Conservation (phyloP, 2,329 filamentous ascomycete genomes). For the Arthrobotrys musiformis region DNA sequence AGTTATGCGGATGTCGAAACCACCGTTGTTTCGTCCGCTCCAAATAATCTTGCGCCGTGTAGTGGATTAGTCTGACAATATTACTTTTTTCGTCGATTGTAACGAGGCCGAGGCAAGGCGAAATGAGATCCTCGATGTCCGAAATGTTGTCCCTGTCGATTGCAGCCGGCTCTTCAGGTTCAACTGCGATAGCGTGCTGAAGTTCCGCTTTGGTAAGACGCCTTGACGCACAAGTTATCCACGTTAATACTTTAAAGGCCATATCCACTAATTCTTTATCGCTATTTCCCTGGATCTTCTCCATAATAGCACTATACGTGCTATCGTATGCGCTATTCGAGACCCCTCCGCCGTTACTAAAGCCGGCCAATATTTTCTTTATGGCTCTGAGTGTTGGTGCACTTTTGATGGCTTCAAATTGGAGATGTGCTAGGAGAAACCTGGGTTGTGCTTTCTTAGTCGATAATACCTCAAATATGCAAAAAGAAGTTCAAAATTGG, state of each 20-base stretch:
- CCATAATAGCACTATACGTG: slow-evolving; percentile 8
- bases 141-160: slow-evolving; percentile 13
- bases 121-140: slow-evolving; percentile 6
- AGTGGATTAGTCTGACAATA: slow-evolving; percentile 46
- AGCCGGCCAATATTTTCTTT: slow-evolving; percentile 59
- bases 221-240: slow-evolving; percentile 20
- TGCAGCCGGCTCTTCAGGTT: not conserved
- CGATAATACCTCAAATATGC: not conserved
- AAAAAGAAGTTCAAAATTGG: not conserved
- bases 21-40: not conserved
- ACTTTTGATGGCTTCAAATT: slow-evolving; percentile 61
- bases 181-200: slow-evolving; percentile 10
- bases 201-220: slow-evolving; percentile 10
- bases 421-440: slow-evolving; percentile 64
- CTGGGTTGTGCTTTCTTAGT: slow-evolving; percentile 55
- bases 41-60: not conserved
- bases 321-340: slow-evolving; percentile 2
- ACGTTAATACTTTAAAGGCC: slow-evolving; percentile 12
- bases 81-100: slow-evolving; percentile 59
- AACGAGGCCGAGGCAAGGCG: slow-evolving; percentile 59
- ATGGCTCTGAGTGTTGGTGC: slow-evolving; percentile 62
- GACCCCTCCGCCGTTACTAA: slow-evolving; percentile 59
- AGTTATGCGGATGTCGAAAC: not conserved
- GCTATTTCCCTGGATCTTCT: not conserved
- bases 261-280: not conserved